phyloP scores from a whole-genome alignment of 768 basidiomycete genomes.

The Phlebiopsis flavidoalba region DNA sequence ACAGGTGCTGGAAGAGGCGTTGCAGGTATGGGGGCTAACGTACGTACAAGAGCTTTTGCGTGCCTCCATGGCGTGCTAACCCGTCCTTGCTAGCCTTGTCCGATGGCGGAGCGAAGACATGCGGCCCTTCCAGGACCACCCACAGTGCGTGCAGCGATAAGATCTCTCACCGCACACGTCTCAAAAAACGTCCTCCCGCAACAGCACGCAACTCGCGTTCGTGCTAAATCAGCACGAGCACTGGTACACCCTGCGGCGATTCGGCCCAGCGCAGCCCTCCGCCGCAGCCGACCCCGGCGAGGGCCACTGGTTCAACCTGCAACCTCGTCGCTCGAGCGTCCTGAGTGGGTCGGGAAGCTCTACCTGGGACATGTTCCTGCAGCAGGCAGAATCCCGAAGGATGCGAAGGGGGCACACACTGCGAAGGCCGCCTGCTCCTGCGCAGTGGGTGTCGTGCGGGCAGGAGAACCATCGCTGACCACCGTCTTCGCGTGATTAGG shows the following conservation, averaged over 20 bases:
- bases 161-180: neutral
- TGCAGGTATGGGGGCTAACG: constrained; percentile 83
- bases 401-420: constrained; percentile 26
- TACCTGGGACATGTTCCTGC: constrained; percentile 83
- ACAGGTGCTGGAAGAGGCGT: constrained; percentile 80
- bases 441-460: neutral
- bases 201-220: constrained; percentile 83
- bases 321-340: constrained; percentile 66
- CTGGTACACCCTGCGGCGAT: constrained; percentile 86
- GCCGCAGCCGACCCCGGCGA: constrained; percentile 41
- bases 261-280: constrained; percentile 46
- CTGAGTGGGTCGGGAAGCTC: constrained; percentile 79
- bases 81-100: constrained; percentile 47
- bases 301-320: constrained; percentile 86
- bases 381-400: constrained; percentile 87
- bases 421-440: neutral
- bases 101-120: constrained; percentile 84
- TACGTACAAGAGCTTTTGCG: constrained; percentile 26
- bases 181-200: neutral
- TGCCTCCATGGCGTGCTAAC: neutral
- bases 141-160: constrained; percentile 53
- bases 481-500: constrained; percentile 36
- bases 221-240: constrained; percentile 84
- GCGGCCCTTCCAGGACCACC: constrained; percentile 66
- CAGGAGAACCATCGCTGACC: neutral